Conservation (phyloP, 108 stramenopile species). For the Cyclotella baltica region DNA sequence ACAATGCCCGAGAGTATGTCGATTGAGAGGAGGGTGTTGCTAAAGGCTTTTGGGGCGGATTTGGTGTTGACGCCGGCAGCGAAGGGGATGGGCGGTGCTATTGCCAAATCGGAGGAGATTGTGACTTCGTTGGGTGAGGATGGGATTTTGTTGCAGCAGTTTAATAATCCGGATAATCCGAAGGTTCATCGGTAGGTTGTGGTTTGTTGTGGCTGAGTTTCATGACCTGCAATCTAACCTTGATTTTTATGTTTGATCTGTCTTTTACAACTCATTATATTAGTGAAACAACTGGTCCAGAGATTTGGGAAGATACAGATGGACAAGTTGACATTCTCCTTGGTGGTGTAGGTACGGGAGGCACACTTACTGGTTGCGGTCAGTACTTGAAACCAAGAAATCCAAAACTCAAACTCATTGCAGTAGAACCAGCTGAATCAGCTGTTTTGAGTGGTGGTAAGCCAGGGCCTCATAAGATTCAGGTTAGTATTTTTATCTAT, state of each 20-base stretch:
- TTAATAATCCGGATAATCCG: conserved; percentile 94
- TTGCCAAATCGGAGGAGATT: conserved; percentile 79
- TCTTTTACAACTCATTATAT: background rate
- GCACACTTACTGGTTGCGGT: conserved; percentile 81
- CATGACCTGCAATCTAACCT: background rate
- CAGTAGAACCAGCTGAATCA: conserved; percentile 80
- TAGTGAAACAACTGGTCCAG: conserved; percentile 81
- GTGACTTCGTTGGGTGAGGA: conserved; percentile 52
- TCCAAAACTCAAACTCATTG: conserved; percentile 75
- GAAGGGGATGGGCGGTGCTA: conserved; percentile 88
- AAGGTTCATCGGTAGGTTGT: conserved; percentile 68
- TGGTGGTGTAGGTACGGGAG: conserved; percentile 90
- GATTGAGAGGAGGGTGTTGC: conserved; percentile 87
- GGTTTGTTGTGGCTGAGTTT: background rate
- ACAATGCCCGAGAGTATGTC: conserved; percentile 94
- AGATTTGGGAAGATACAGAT: conserved; percentile 80
- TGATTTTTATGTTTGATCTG: background rate
- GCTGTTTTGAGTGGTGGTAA: conserved; percentile 75
- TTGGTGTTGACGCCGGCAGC: conserved; percentile 82
- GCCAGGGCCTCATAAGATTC: conserved; percentile 90
- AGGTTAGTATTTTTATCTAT: no score
- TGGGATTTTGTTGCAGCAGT: conserved; percentile 88
- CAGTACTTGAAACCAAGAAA: conserved; percentile 75
- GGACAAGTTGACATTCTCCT: conserved; percentile 86
- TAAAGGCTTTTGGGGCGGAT: conserved; percentile 84